phyloP scores from a whole-genome alignment of 2,329 filamentous ascomycete genomes.

The Stemphylium vesicarium region DNA sequence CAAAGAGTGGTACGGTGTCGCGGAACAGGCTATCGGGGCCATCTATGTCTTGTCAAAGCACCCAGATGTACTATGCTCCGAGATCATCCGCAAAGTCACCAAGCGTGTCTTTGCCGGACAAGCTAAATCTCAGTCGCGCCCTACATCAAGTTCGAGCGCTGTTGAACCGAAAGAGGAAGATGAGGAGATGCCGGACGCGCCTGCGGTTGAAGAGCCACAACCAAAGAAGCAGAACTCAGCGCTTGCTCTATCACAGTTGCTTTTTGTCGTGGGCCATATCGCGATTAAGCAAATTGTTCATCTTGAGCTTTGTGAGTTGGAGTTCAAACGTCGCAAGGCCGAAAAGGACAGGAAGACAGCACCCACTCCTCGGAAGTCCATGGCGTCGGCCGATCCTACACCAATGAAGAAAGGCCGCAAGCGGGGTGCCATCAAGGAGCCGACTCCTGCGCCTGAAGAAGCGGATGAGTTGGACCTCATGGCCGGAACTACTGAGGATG shows the following conservation, averaged over 20 bases:
- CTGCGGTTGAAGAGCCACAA: constrained; percentile 33
- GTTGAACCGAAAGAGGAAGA: constrained; percentile 32
- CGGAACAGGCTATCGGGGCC: constrained; percentile 93
- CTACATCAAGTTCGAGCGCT: constrained; percentile 41
- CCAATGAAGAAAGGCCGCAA: constrained; percentile 51
- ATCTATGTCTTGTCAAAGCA: constrained; percentile 95
- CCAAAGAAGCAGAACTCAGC: constrained; percentile 68
- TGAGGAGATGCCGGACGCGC: constrained; percentile 29
- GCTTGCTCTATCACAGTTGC: constrained; percentile 81
- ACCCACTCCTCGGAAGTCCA: constrained; percentile 42
- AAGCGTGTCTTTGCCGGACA: constrained; percentile 76
- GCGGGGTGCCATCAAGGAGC: constrained; percentile 49
- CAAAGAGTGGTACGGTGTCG: constrained; percentile 92
- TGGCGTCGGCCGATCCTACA: constrained; percentile 33
- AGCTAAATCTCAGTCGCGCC: constrained; percentile 44
- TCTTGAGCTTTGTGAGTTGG: constrained; percentile 93
- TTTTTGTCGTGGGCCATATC: constrained; percentile 95
- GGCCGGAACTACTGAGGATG: constrained; percentile 92
- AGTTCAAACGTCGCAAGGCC: constrained; percentile 96
- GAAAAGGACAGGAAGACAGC: constrained; percentile 75
- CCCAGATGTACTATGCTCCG: constrained; percentile 89
- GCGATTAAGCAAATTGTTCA: constrained; percentile 99
- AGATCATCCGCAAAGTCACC: constrained; percentile 86
- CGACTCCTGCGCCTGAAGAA: constrained; percentile 62
- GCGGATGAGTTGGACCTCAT: constrained; percentile 94